Conservation (phyloP, 306 rosid genomes). For the Citrullus mucosospermus region DNA sequence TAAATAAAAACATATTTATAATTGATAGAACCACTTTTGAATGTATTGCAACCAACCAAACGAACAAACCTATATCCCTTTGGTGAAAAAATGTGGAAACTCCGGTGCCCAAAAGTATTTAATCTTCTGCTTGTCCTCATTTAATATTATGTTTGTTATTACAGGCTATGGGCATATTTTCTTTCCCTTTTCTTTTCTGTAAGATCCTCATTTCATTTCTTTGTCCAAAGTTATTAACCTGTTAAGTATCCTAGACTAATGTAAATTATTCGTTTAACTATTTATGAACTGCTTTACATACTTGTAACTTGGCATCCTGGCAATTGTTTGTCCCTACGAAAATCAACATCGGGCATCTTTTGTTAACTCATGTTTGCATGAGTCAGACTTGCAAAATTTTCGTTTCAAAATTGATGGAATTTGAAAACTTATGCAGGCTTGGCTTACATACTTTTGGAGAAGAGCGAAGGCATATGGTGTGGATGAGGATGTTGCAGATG, state of each 20-base stretch:
- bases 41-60: not conserved
- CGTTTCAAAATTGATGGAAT: not conserved
- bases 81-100: not conserved
- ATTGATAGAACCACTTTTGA: too few species aligned
- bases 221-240: not conserved
- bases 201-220: not conserved
- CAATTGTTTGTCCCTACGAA: not conserved
- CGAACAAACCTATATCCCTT: not conserved
- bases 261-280: not conserved
- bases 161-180: not conserved
- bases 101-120: not conserved
- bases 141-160: not conserved
- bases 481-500: conserved; percentile 87
- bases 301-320: not conserved
- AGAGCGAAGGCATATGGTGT: conserved; percentile 81
- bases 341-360: not conserved
- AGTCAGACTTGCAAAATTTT: not conserved
- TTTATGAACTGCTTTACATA: not conserved
- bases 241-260: not conserved
- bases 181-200: not conserved
- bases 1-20: too few species aligned
- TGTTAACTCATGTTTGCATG: not conserved
- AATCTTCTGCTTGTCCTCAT: not conserved
- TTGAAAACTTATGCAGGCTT: conserved; percentile 33
- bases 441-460: conserved; percentile 94